A percentile compares a stretch with the other conserved stretches of the same genome.
Evolutionary conservation across 176 grass and related monocot genomes (phyloP).

Genomic region (Canna indica): DNA sequence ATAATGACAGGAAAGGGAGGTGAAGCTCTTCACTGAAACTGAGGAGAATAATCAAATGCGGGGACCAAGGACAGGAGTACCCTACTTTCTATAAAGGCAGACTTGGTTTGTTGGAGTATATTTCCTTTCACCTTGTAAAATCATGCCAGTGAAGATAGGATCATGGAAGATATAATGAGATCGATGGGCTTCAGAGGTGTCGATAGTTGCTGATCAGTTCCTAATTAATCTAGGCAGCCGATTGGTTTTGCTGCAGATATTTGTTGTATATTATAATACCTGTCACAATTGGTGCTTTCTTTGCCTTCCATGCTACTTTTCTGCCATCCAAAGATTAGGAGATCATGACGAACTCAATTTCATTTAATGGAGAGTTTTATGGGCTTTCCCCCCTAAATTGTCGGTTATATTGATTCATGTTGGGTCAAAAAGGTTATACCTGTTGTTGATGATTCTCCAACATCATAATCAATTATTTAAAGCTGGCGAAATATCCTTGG

Average conservation of each 20-base stretch:
- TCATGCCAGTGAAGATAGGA: background rate
- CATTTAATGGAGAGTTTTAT: background rate
- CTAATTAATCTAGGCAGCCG: background rate
- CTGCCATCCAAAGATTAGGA: background rate
- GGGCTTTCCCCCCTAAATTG: no score
- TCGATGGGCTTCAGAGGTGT: background rate
- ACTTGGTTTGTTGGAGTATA: background rate
- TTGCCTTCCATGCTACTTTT: background rate
- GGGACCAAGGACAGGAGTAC: slow-evolving; percentile 6
- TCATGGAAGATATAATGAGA: background rate
- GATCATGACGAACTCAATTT: background rate
- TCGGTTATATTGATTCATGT: no score
- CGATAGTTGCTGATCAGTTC: background rate
- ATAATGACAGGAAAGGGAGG: slow-evolving; percentile 9
- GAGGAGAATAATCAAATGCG: slow-evolving; percentile 22
- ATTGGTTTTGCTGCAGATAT: background rate
- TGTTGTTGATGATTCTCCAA: no score
- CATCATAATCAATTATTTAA: no score
- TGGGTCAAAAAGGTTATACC: no score
- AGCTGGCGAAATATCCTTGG: background rate
- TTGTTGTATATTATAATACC: background rate
- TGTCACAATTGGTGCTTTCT: background rate
- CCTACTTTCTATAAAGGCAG: slow-evolving; percentile 9
- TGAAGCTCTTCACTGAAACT: slow-evolving; percentile 16
- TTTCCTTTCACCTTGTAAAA: background rate